A percentile compares a stretch with the other conserved stretches of the same genome.
Conservation (phyloP, 352 stramenopile genomes). For the Pythium diclinum region DNA sequence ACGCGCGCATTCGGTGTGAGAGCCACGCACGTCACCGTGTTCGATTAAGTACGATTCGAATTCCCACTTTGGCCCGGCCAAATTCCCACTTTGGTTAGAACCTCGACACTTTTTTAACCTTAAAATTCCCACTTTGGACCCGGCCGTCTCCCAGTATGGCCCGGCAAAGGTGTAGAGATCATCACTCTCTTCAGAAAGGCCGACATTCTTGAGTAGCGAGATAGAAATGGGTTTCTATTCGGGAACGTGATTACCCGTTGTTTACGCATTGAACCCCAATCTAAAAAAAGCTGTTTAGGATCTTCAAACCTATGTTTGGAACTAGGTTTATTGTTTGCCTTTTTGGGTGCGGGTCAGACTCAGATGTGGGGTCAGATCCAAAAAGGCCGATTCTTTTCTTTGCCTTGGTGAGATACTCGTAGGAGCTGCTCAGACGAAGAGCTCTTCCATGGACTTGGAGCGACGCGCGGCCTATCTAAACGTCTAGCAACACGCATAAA, state of each 20-base stretch:
- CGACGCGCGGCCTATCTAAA: not conserved
- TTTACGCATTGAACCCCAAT: not conserved
- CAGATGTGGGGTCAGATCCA: constrained; percentile 10
- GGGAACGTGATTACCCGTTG: not conserved
- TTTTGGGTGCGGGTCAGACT: constrained; percentile 11
- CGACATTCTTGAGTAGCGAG: not conserved
- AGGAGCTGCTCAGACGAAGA: constrained; percentile 2
- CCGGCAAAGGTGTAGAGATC: too few species aligned
- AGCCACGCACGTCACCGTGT: too few species aligned
- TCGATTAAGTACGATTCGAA: too few species aligned
- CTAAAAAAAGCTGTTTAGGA: not conserved
- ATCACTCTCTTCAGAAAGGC: not conserved
- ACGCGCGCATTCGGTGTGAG: too few species aligned
- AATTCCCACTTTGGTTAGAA: too few species aligned
- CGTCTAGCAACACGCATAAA: not conserved
- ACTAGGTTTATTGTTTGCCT: not conserved
- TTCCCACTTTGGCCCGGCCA: too few species aligned
- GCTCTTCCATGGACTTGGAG: constrained; percentile 3
- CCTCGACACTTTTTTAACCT: too few species aligned
- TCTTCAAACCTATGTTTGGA: not conserved
- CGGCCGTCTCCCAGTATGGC: too few species aligned
- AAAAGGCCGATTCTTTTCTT: constrained; percentile 8
- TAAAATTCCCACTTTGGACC: too few species aligned
- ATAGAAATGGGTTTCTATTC: constrained; percentile 1
- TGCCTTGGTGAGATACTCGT: not conserved